These are phyloP conservation scores for Pseudognaphalium luteoalbum DNA, from an alignment of 129 eudicot genomes.

Conservation along the genomic window DNA sequence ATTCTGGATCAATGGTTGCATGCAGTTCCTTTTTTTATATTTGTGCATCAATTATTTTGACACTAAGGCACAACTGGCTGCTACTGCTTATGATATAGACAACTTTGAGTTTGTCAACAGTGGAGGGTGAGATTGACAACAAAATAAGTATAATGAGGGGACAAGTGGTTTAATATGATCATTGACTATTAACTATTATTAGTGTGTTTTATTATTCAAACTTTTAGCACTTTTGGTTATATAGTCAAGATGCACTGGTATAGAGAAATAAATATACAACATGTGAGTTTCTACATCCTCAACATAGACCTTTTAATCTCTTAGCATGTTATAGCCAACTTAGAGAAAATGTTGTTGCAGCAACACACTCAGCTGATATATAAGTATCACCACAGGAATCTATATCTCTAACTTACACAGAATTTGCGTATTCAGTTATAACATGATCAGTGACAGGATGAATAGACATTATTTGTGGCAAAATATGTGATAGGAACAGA, in stretches of 20 bases:
- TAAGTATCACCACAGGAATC: neutral
- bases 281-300: neutral
- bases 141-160: neutral
- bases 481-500: neutral
- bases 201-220: neutral
- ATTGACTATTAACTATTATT: neutral
- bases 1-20: neutral
- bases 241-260: neutral
- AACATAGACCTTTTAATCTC: neutral
- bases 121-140: neutral
- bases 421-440: neutral
- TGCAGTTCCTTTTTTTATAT: neutral
- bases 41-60: neutral
- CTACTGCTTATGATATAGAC: neutral
- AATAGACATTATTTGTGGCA: neutral
- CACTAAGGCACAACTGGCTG: neutral
- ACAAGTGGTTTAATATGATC: neutral
- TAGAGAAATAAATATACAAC: neutral
- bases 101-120: conserved; percentile 2
- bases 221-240: neutral
- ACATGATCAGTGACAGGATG: too few species aligned
- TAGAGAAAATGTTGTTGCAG: neutral
- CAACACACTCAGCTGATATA: neutral
- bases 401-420: neutral
- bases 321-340: neutral